These are phyloP conservation scores for Aspergillus sp. DNA, from an alignment of 2,329 filamentous ascomycete species.

Conservation along the genomic window DNA sequence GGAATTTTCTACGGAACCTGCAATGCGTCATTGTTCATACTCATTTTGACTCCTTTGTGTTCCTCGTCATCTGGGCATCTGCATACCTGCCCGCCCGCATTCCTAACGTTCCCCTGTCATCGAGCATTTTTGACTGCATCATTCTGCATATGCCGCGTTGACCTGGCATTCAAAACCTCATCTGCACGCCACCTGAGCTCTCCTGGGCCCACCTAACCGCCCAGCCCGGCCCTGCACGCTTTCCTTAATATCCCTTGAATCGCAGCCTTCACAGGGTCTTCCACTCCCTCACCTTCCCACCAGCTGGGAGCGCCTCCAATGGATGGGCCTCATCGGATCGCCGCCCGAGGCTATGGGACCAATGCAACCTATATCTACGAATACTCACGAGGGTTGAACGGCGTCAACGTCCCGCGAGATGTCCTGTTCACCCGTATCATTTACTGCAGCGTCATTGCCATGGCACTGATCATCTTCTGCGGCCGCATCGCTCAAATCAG, in stretches of 20 bases:
- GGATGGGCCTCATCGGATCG: constrained; percentile 25
- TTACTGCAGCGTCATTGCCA: constrained; percentile 33
- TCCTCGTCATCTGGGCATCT: neutral
- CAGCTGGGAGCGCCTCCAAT: constrained; percentile 22
- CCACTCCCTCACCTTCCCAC: constrained; percentile 5
- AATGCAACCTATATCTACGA: constrained; percentile 43
- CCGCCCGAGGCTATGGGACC: constrained; percentile 26
- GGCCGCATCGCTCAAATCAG: constrained; percentile 43
- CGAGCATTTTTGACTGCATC: constrained; percentile 13
- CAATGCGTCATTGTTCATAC: constrained; percentile 2
- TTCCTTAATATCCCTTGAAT: constrained; percentile 1
- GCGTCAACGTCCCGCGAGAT: constrained; percentile 41
- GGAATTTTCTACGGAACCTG: neutral
- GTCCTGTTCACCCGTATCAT: constrained; percentile 40
- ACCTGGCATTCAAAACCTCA: neutral
- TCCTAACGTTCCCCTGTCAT: constrained; percentile 24
- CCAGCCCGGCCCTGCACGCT: neutral
- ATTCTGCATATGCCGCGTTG: constrained; percentile 5
- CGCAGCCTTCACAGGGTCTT: neutral
- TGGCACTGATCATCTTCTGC: constrained; percentile 38
- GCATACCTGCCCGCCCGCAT: constrained; percentile 13
- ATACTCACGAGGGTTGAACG: constrained; percentile 39
- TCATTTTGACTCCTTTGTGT: neutral
- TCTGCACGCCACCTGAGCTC: neutral
- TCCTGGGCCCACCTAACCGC: neutral